Evolutionary conservation across 2,329 filamentous ascomycete genomes (phyloP), one percentile per base, ranked within the genome.

Genomic region (Diaporthe humulicola): DNA sequence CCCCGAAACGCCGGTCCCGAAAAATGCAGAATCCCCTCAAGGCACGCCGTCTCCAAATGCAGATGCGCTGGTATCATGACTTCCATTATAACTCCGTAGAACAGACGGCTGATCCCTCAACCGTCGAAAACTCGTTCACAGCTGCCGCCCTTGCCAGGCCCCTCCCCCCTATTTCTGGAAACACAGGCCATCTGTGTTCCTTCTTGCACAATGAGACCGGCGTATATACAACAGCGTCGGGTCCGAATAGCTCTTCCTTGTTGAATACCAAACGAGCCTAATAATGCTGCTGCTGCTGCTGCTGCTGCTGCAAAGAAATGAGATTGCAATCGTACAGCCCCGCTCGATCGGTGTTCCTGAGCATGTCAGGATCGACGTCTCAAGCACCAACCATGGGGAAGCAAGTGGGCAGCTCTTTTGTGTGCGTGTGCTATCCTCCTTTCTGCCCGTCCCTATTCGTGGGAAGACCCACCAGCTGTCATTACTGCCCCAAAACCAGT

Each of bases 401-500:
- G 64, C 64, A 69, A 45, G 58, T 52, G 19, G 70, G 45, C 45
- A 60, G 33, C 58, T 52, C 64, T 73, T 50, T 17, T 72, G 40
- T 67, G 60, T 25, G 40, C 50, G 40, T 66, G 45, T 67, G 61
- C 38, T 33, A 64, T 50, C 57, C 61, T 64, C 33, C 70, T 28
- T 54, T 22, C 33, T 25, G 28, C 25, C 54, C 48, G 50, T 9
- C 71, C 60, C 30, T 70, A 52, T 42, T 61, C 58, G 33, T 45
- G 40, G 36, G 70, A 17, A 14, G 17, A 36, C 50, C 48, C 25
- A 12, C 45, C 54, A 33, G 50, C 40, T 50, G 4, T 52, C 42
- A 67, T 71, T 71, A 75, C 66, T 74, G 74, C 38, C 71, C 74
- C 66, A 66, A 36, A 30, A 67, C 61, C 66, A 58, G 45, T 64